These are phyloP conservation scores for Chlorociboria aeruginascens DNA, from an alignment of 495 filamentous ascomycete genomes.

Conservation along the genomic window DNA sequence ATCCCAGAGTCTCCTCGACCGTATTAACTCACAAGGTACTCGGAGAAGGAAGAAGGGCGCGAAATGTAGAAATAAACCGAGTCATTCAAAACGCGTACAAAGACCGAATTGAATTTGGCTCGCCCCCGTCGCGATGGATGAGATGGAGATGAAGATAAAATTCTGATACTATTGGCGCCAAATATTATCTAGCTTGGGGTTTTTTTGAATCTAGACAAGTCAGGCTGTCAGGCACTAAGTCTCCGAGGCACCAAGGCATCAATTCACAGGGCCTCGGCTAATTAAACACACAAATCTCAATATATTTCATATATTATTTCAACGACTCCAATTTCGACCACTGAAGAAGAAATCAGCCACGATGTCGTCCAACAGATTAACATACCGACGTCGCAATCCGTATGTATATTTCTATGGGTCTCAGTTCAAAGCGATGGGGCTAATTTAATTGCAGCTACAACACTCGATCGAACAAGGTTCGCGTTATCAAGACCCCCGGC, in stretches of 20 bases:
- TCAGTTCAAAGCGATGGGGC: neutral
- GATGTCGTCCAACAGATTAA: constrained; percentile 61
- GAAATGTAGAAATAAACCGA: neutral
- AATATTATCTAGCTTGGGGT: too few relatives aligned
- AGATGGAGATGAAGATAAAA: neutral
- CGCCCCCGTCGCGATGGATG: constrained; percentile 11
- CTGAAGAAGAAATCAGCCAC: constrained; percentile 29
- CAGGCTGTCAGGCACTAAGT: too few relatives aligned
- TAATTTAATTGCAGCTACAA: constrained; percentile 56
- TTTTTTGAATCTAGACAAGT: too few relatives aligned
- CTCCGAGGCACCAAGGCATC: too few relatives aligned
- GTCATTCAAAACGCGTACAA: neutral
- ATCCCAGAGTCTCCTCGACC: too few relatives aligned
- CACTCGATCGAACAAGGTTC: constrained; percentile 92
- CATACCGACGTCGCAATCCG: constrained; percentile 82
- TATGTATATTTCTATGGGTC: constrained; percentile 38
- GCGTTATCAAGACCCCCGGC: constrained; percentile 91
- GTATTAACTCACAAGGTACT: too few relatives aligned
- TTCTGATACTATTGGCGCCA: too few relatives aligned
- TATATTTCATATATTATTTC: constrained; percentile 27
- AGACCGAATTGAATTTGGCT: constrained; percentile 1
- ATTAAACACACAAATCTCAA: constrained; percentile 1
- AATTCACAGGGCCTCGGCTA: neutral
- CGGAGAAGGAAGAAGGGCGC: too few relatives aligned
- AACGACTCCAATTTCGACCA: constrained; percentile 32